Base-by-base conservation (phyloP, 768 basidiomycete genomes). In the Pisolithus tinctorius region DNA sequence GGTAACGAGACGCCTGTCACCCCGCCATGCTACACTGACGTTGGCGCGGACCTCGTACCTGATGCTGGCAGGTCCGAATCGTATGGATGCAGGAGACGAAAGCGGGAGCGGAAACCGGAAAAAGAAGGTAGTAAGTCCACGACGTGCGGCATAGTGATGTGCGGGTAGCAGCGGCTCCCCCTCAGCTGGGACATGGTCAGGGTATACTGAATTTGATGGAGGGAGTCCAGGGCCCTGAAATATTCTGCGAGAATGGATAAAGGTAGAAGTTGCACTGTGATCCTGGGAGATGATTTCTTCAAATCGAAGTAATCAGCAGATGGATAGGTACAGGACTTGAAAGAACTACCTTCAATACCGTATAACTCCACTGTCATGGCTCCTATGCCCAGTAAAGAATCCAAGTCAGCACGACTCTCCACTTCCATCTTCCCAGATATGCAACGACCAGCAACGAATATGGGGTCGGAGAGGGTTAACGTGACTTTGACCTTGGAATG, bases 161-260 rank as follows among this genome's bases (percentile, higher is more conserved):
- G 75, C 71, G 0, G 88, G 88, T 3, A 92, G 66, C 0, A 74
- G 75, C 1, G 79, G 75, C 52, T 83, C 80, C 1, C 77, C 83
- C 14, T 79, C 74, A 4, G 69, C 61, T 2, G 83, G 77, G 43
- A 45, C 6, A 50, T 64, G 39, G 62, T 84, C 75, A 1, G 80
- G 74, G 50, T 84, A 74, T 0, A 93, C 88, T 2, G 90, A 86
- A 62, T 92, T 92, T 10, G 89, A 91, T 7, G 88, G 87, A 0
- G 89, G 90, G 6, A 91, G 71, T 16, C 82, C 83, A 3, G 85
- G 86, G 2, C 88, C 89, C 67, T 92, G 89, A 61, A 90, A 93
- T 6, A 88, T 63, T 30, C 86, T 76, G 27, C 80, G 75, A 50
- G 74, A 78, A 55, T 86, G 84, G 29, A 90, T 64, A 59, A 91